Base-by-base conservation (phyloP, 2,329 filamentous ascomycete genomes). In the Thelonectria blattea region DNA sequence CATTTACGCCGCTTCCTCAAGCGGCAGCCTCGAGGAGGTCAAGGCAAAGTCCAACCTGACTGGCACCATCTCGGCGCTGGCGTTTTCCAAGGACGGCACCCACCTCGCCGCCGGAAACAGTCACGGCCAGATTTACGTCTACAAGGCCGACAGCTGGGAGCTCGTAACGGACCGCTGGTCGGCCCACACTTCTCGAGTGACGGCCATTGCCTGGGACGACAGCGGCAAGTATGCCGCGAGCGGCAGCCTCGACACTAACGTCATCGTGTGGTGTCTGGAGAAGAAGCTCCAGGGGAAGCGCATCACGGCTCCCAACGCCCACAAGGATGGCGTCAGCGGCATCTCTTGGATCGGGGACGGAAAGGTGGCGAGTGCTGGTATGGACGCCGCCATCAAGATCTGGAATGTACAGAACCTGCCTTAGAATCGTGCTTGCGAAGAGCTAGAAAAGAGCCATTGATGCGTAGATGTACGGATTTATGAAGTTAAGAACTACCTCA, bases 291-390 rank as follows among this genome's bases (percentile, higher is more conserved):
- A 94, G 1, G 93, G 92, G 2, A 91, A 91, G 76, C 85, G 94
- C 67, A 85, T 96, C 67, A 94, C 95, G 80, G 89, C 88, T 14
- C 79, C 88, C 20, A 96, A 97, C 72, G 93, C 94, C 51, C 95
- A 99, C 79, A 97, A 97, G 79, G 95, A 98, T 72, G 95, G 95
- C 10, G 93, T 98, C 17, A 92, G 90, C 67, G 94, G 91, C 15
- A 90, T 98, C 15, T 85, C 85, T 12, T 99, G 94, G 93, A 83
- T 91, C 14, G 84, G 83, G 27, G 86, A 84, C 9, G 81, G 82
- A 59, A 91, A 85, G 78, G 83, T 98, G 51, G 88, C 91, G 10
- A 96, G 90, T 68, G 87, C 87, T 5, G 95, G 95, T 47, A 91
- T 89, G 11, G 95, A 99, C 83, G 94, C 92, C 34, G 89, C 91